Conservation (phyloP, 1,284 basidiomycete species). For the Wolfiporia cocos region DNA sequence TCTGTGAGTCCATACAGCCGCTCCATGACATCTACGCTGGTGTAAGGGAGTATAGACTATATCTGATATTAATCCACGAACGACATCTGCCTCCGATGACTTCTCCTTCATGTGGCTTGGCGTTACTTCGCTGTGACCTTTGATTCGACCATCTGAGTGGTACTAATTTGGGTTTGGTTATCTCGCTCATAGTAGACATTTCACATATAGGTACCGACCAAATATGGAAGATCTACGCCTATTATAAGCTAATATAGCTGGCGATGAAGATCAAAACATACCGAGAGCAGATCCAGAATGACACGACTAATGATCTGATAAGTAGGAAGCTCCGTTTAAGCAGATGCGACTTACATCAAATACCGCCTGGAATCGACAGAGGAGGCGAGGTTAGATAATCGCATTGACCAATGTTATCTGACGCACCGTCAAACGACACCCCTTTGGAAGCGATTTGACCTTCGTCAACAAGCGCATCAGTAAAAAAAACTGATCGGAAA, state of each 20-base stretch:
- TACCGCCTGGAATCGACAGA: constrained; percentile 48
- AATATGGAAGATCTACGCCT: constrained; percentile 51
- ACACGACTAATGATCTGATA: constrained; percentile 47
- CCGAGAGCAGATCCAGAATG: constrained; percentile 60
- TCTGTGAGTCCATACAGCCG: constrained; percentile 92
- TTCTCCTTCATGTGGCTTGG: constrained; percentile 26
- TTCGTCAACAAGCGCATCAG: constrained; percentile 17
- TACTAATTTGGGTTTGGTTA: constrained; percentile 36
- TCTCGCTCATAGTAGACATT: not conserved
- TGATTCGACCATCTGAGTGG: constrained; percentile 50
- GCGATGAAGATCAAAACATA: constrained; percentile 21
- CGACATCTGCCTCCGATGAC: constrained; percentile 48
- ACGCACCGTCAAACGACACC: constrained; percentile 68
- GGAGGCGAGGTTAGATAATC: no score
- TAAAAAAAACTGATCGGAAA: not conserved
- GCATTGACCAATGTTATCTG: not conserved
- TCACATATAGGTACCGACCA: constrained; percentile 31
- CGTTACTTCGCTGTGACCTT: constrained; percentile 38
- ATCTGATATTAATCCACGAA: no score
- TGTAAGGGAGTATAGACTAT: no score
- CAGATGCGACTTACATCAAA: constrained; percentile 72
- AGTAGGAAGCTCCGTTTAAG: no score
- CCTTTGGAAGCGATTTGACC: constrained; percentile 52
- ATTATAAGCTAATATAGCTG: not conserved
- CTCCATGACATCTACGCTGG: constrained; percentile 79